Base-by-base conservation (phyloP, 179 eudicot genomes). In the Sideroxylon spinosum region DNA sequence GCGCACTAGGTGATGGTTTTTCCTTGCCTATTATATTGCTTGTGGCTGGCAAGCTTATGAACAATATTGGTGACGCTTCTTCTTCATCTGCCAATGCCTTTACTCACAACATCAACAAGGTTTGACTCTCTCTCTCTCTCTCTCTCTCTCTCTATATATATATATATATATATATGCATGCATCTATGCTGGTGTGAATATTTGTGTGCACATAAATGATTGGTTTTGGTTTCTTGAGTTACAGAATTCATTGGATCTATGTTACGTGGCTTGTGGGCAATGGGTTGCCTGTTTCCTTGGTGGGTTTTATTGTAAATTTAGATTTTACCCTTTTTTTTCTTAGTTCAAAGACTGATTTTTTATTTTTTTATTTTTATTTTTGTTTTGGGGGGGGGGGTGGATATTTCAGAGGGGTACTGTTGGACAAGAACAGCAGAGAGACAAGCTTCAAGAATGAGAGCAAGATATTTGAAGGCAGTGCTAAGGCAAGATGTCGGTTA, bases 361-460 rank as follows among this genome's bases (percentile, higher is more conserved):
- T 4, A 16, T 10, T 56, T n/a, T 7, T 8, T 56, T 56, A 16
- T 7, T 49, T 5, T 10, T 49, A 49, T 6, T 49, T 49, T 6
- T 5, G 9, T 49, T 49, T 49, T 10, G 12, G 12, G 56, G 20
- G 10, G 19, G 56, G 16, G 12, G 1, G 0, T 52, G 52, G 1
- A 16, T 10, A 69, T 20, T 52, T 52, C 60, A 94, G 98, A 92
- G 89, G 98, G 98, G 26, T 94, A 86, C 83, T 91, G 98, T 73
- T 94, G 98, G 98, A 86, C 98, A 80, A 89, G 98, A 83, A 91
- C 98, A 61, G 95, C 88, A 7, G 98, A 91, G 86, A 92, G 98
- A 62, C 98, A 92, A 78, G 93, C 98, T n/a, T 86, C 97, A 17
- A 85, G 86, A 68, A 86, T 94, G 88, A 89, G 97, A 80, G 81